These are phyloP conservation scores for Lichtheimia ornata DNA, from an alignment of 371 early-diverging fungal genomes.

Conservation along the genomic window DNA sequence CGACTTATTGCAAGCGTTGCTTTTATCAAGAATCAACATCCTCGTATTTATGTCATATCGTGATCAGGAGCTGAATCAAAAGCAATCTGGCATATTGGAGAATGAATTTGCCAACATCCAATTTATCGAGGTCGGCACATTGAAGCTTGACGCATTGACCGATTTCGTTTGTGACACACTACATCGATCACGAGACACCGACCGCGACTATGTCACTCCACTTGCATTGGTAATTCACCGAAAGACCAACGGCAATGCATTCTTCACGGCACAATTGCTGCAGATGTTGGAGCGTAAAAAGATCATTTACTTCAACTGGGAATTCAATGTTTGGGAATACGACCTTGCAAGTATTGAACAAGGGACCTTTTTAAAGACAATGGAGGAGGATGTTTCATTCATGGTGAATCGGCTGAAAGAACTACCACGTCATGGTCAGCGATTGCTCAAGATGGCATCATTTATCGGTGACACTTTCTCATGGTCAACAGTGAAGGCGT, in stretches of 20 bases:
- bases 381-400: conserved; percentile 36
- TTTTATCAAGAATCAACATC: conserved; percentile 30
- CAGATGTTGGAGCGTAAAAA: conserved; percentile 41
- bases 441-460: conserved; percentile 42
- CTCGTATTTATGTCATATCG: conserved; percentile 37
- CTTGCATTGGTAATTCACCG: conserved; percentile 34
- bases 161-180: conserved; percentile 40
- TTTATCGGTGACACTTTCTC: conserved; percentile 49
- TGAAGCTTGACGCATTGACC: conserved; percentile 35
- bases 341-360: conserved; percentile 34
- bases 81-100: conserved; percentile 21
- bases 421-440: conserved; percentile 36
- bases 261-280: conserved; percentile 40
- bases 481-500: conserved; percentile 39
- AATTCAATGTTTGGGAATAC: conserved; percentile 49
- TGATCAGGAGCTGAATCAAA: conserved; percentile 31
- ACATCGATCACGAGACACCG: conserved; percentile 23
- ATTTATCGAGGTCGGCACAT: conserved; percentile 24
- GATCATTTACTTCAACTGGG: conserved; percentile 49
- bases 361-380: conserved; percentile 14
- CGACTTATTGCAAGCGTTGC: conserved; percentile 38
- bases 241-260: conserved; percentile 44
- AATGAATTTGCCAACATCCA: conserved; percentile 31
- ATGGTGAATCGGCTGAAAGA: conserved; percentile 34
- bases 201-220: conserved; percentile 29